A percentile compares a stretch with the other conserved stretches of the same genome.
These are phyloP conservation scores for Sabuloglossum arenarium DNA, from an alignment of 495 filamentous ascomycete genomes.

Conservation along the genomic window DNA sequence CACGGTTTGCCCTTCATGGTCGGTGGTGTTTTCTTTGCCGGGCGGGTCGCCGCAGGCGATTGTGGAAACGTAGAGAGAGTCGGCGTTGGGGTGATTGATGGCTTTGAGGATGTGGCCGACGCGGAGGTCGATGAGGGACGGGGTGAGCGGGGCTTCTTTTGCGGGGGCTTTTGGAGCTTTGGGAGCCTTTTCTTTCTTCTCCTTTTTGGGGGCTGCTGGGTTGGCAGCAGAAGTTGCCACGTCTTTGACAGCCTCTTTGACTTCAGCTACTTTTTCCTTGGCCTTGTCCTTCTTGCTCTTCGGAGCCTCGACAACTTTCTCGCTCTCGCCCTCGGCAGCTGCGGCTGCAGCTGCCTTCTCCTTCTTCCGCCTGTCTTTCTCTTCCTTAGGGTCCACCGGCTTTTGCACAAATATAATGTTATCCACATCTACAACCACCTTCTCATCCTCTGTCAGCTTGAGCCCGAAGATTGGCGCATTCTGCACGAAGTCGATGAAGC, in stretches of 20 bases:
- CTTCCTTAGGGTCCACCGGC: conserved; percentile 62
- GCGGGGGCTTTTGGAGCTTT: conserved; percentile 36
- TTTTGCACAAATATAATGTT: conserved; percentile 68
- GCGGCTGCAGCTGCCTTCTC: conserved; percentile 48
- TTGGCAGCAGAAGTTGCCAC: conserved; percentile 16
- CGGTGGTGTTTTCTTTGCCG: conserved; percentile 68
- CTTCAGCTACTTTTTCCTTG: conserved; percentile 20
- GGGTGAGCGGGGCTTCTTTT: conserved; percentile 46
- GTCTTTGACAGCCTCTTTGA: conserved; percentile 18
- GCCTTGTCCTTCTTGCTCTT: conserved; percentile 24
- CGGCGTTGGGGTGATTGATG: conserved; percentile 85
- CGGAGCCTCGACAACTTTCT: conserved; percentile 17
- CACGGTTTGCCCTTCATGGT: conserved; percentile 70
- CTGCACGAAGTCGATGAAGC: conserved; percentile 85
- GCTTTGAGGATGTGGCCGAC: conserved; percentile 95
- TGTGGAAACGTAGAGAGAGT: conserved; percentile 89
- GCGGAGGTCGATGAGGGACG: conserved; percentile 75
- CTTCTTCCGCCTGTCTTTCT: conserved; percentile 77
- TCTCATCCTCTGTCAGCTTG: conserved; percentile 47
- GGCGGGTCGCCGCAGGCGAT: conserved; percentile 83
- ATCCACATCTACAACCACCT: conserved; percentile 56
- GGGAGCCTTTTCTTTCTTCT: conserved; percentile 51
- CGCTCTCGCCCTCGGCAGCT: conserved; percentile 11
- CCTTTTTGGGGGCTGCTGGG: conserved; percentile 42
- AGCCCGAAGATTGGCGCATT: conserved; percentile 63